Evolutionary conservation across 331 rosid genomes (phyloP).

Genomic region (Rhamnella rubrinervis): DNA sequence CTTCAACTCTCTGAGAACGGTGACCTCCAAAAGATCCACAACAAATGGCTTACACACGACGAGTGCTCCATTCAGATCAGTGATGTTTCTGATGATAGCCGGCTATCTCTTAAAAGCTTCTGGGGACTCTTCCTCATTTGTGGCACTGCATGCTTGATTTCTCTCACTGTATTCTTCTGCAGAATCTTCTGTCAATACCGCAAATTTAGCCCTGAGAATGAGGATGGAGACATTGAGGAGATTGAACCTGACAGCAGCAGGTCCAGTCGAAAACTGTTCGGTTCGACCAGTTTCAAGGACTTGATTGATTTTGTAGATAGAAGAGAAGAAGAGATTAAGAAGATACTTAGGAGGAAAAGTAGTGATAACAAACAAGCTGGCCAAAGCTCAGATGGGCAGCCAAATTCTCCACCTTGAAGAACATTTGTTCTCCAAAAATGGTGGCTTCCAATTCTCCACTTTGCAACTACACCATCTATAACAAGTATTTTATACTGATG

Average conservation of each 20-base stretch:
- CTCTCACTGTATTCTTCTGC: constrained; percentile 45
- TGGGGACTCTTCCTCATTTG: constrained; percentile 82
- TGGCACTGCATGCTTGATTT: constrained; percentile 51
- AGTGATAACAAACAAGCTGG: constrained; percentile 43
- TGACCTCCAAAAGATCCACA: constrained; percentile 68
- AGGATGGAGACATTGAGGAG: constrained; percentile 34
- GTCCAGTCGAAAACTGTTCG: constrained; percentile 21
- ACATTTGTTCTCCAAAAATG: constrained; percentile 13
- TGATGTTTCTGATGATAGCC: constrained; percentile 29
- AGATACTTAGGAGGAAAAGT: constrained; percentile 45
- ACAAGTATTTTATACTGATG: constrained; percentile 12
- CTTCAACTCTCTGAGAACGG: constrained; percentile 90
- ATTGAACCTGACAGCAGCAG: constrained; percentile 18
- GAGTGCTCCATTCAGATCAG: constrained; percentile 40
- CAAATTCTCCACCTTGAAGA: constrained; percentile 35
- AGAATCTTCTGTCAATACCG: constrained; percentile 52
- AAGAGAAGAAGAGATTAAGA: constrained; percentile 63
- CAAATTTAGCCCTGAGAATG: constrained; percentile 41
- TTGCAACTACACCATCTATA: constrained; percentile 18
- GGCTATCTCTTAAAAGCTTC: constrained; percentile 65
- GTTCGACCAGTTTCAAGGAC: constrained; percentile 46
- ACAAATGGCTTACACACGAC: constrained; percentile 57
- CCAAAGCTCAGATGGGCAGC: constrained; percentile 34
- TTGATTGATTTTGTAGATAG: constrained; percentile 56
- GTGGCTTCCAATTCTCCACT: constrained; percentile 12